These are phyloP conservation scores for Chaetomium sp. DNA, from an alignment of 2,329 filamentous ascomycete species.

Conservation along the genomic window DNA sequence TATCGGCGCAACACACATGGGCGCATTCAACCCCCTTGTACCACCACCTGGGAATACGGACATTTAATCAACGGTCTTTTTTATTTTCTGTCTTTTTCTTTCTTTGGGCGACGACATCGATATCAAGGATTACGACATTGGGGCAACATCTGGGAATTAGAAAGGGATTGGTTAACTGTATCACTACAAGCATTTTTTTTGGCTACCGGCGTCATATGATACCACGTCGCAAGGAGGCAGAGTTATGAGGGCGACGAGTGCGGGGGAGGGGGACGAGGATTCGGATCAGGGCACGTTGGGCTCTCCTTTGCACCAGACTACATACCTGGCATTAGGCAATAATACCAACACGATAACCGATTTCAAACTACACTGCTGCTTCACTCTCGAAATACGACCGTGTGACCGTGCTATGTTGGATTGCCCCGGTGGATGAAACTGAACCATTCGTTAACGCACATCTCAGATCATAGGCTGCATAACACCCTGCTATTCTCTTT, in stretches of 20 bases:
- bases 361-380: slow-evolving; percentile 5
- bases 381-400: slow-evolving; percentile 6
- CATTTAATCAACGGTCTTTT: slow-evolving; percentile 35
- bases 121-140: slow-evolving; percentile 29
- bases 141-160: slow-evolving; percentile 21
- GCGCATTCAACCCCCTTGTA: slow-evolving; percentile 33
- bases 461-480: slow-evolving; percentile 21
- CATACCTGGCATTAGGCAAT: slow-evolving; percentile 19
- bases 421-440: slow-evolving; percentile 11
- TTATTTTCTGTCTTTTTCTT: slow-evolving; percentile 19
- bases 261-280: not conserved
- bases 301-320: slow-evolving; percentile 13
- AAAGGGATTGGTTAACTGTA: slow-evolving; percentile 20
- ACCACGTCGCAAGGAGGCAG: slow-evolving; percentile 26
- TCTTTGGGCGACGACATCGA: slow-evolving; percentile 30
- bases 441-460: not conserved
- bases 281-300: slow-evolving; percentile 11
- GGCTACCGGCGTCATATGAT: slow-evolving; percentile 28
- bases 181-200: slow-evolving; percentile 26
- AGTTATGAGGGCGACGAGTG: slow-evolving; percentile 18
- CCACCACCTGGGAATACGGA: slow-evolving; percentile 32
- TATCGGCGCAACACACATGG: slow-evolving; percentile 16
- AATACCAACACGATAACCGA: slow-evolving; percentile 21
- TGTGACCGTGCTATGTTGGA: slow-evolving; percentile 8
- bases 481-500: not conserved